Conservation (phyloP, 495 filamentous ascomycete species). For the Lepraria neglecta region DNA sequence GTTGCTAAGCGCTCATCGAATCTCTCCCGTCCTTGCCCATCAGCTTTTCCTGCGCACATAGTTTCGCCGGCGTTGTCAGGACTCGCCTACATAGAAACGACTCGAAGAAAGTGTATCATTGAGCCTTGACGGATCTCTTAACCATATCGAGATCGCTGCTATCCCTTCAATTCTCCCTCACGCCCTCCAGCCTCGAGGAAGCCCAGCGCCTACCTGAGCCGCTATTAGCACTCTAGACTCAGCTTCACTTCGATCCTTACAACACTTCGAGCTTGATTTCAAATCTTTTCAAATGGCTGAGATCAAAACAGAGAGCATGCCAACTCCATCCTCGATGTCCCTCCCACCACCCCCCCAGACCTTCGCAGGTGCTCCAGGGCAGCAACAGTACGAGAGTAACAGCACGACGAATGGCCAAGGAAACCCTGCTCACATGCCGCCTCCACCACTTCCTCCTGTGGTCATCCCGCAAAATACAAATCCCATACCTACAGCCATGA, state of each 20-base stretch:
- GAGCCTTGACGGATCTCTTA: slow-evolving; percentile 10
- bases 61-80: slow-evolving; percentile 10
- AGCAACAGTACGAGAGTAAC: slow-evolving; percentile 58
- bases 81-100: slow-evolving; percentile 10
- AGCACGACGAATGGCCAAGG: slow-evolving; percentile 51
- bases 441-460: slow-evolving; percentile 79
- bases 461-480: slow-evolving; percentile 96
- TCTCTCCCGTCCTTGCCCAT: slow-evolving; percentile 32
- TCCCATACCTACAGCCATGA: slow-evolving; percentile 88
- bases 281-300: slow-evolving; percentile 20
- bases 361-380: slow-evolving; percentile 62
- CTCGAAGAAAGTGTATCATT: slow-evolving; percentile 7
- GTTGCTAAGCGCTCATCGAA: slow-evolving; percentile 25
- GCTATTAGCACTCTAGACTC: slow-evolving; percentile 11
- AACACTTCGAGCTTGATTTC: slow-evolving; percentile 13
- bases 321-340: slow-evolving; percentile 34
- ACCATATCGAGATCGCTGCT: slow-evolving; percentile 12
- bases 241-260: slow-evolving; percentile 18
- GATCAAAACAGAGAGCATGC: slow-evolving; percentile 21
- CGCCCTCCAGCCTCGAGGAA: slow-evolving; percentile 19
- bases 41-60: slow-evolving; percentile 31
- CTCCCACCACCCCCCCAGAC: slow-evolving; percentile 62
- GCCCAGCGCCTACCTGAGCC: slow-evolving; percentile 19
- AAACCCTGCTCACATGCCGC: slow-evolving; percentile 76
- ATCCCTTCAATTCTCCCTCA: slow-evolving; percentile 12